Conservation (phyloP, 2,329 filamentous ascomycete species). For the Cyphellophora europaea region DNA sequence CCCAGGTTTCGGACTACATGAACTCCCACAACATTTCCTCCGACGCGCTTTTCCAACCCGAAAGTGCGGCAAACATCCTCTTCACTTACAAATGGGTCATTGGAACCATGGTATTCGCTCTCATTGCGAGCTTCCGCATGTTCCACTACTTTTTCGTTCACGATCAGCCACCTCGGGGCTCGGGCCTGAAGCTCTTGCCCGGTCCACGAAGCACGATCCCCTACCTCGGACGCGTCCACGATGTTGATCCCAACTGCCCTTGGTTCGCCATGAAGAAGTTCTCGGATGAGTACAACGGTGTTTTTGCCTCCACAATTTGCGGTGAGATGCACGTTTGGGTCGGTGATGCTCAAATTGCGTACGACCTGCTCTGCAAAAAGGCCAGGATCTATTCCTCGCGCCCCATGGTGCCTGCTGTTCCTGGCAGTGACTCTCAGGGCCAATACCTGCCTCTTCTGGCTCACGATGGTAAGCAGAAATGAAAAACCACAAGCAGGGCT, state of each 20-base stretch:
- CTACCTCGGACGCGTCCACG: conserved; percentile 19
- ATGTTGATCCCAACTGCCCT: conserved; percentile 19
- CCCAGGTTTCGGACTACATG: conserved; percentile 17
- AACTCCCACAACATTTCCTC: conserved; percentile 14
- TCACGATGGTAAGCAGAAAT: conserved; percentile 14
- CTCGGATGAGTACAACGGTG: conserved; percentile 17
- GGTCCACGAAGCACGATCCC: conserved; percentile 18
- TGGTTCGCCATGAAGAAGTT: conserved; percentile 22
- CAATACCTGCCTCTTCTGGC: conserved; percentile 20
- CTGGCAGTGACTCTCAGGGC: conserved; percentile 18
- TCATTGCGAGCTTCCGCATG: conserved; percentile 15
- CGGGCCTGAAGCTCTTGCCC: conserved; percentile 18
- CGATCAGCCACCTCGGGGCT: conserved; percentile 15
- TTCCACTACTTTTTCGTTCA: conserved; percentile 31
- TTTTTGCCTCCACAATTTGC: conserved; percentile 20
- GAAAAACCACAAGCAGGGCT: background rate
- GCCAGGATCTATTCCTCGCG: conserved; percentile 20
- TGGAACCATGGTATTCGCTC: conserved; percentile 17
- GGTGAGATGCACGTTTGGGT: conserved; percentile 22
- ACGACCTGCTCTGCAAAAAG: conserved; percentile 20
- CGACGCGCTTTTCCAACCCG: conserved; percentile 19
- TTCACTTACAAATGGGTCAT: conserved; percentile 21
- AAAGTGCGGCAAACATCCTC: conserved; percentile 15
- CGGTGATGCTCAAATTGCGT: conserved; percentile 16
- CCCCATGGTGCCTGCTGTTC: conserved; percentile 19